Percentiles rank a stretch among this genome's conserved stretches.
Conservation (phyloP, 179 eudicot genomes). For the Monotropa hypopitys region DNA sequence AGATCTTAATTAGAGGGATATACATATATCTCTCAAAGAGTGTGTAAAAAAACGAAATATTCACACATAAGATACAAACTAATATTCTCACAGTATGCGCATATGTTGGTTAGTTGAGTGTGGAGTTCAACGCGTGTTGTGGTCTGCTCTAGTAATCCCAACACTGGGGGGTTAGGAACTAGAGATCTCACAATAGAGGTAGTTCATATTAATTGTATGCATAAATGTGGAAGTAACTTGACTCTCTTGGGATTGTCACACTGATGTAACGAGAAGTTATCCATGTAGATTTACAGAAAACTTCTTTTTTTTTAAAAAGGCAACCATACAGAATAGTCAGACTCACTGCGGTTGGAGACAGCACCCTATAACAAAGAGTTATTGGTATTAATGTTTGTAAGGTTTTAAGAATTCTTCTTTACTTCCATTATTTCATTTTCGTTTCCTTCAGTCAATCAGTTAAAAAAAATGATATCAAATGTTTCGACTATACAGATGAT, state of each 20-base stretch:
- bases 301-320: too few relatives aligned
- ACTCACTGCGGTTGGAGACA: not conserved
- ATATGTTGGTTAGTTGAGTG: too few relatives aligned
- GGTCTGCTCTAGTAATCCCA: too few relatives aligned
- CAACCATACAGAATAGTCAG: not conserved
- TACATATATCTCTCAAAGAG: too few relatives aligned
- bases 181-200: not conserved
- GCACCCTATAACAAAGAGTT: not conserved
- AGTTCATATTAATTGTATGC: not conserved
- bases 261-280: not conserved
- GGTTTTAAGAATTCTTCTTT: not conserved
- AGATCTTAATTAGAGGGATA: too few relatives aligned
- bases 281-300: not conserved
- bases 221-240: not conserved
- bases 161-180: not conserved
- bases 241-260: not conserved
- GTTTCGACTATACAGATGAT: not conserved
- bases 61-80: too few relatives aligned
- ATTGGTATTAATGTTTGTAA: not conserved
- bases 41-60: too few relatives aligned
- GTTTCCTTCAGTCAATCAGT: not conserved
- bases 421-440: not conserved
- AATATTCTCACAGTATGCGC: too few relatives aligned
- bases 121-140: too few relatives aligned
- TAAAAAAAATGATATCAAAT: not conserved